phyloP scores from a whole-genome alignment of 805 yeast species.

The Scheffersomyces ergatensis region DNA sequence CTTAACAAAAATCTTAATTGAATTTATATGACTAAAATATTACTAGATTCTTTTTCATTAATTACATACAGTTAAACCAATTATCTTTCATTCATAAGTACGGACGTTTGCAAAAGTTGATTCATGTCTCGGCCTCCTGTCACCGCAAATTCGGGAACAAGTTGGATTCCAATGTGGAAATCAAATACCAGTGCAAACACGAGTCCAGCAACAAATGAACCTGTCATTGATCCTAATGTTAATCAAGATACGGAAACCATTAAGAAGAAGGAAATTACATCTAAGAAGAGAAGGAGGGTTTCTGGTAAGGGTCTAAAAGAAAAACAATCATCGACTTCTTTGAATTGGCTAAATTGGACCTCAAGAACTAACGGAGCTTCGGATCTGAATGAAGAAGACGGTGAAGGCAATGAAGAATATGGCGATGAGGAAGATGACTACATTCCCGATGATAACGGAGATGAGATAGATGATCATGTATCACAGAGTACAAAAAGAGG shows the following conservation, averaged over 20 bases:
- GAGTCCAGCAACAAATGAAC: not conserved
- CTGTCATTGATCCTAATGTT: not conserved
- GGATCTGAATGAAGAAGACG: not conserved
- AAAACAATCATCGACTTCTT: not conserved
- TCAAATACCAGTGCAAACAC: not conserved
- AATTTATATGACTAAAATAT: too few species aligned
- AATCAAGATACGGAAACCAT: too few species aligned
- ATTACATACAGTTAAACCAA: too few species aligned
- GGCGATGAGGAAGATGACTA: slow-evolving; percentile 15
- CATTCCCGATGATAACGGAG: slow-evolving; percentile 22
- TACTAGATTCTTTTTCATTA: too few species aligned
- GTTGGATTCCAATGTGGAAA: slow-evolving; percentile 3
- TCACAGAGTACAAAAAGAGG: slow-evolving; percentile 18
- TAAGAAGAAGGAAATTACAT: not conserved
- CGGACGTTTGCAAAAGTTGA: too few species aligned
- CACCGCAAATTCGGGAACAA: not conserved
- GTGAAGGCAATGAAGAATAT: not conserved
- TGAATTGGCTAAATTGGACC: slow-evolving; percentile 3
- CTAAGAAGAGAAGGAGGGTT: not conserved
- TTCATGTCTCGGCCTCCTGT: not conserved
- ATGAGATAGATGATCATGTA: slow-evolving; percentile 32
- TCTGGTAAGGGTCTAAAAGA: not conserved
- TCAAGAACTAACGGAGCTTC: not conserved
- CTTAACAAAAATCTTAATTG: too few species aligned
- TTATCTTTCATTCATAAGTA: too few species aligned